A percentile compares a stretch with the other conserved stretches of the same genome.
Evolutionary conservation across 805 yeast genomes (phyloP).

Genomic region (Saccharomycopsis amapae): DNA sequence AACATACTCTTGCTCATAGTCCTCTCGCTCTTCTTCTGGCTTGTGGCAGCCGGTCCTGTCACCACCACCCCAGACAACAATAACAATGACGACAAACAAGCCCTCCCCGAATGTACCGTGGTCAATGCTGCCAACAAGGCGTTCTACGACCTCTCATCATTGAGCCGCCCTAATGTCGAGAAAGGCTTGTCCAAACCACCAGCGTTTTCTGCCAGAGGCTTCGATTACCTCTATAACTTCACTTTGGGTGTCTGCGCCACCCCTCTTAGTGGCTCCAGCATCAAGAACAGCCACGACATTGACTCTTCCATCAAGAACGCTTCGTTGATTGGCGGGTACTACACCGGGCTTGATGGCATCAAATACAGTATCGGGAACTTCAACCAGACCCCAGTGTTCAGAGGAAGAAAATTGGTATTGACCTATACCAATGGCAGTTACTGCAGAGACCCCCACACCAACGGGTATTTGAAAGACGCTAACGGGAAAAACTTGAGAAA

Average conservation of each 20-base stretch:
- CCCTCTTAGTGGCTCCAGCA: constrained; percentile 34
- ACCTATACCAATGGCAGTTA: constrained; percentile 64
- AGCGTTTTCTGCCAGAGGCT: constrained; percentile 66
- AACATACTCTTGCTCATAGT: background rate
- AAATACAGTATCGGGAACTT: constrained; percentile 55
- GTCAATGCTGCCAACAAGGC: constrained; percentile 38
- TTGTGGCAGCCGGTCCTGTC: background rate
- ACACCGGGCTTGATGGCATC: constrained; percentile 38
- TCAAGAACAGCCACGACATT: constrained; percentile 25
- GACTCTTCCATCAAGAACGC: constrained; percentile 28
- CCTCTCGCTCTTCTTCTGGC: background rate
- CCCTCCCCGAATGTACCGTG: constrained; percentile 35
- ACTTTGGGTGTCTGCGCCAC: constrained; percentile 66
- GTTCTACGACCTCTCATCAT: constrained; percentile 28
- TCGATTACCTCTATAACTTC: constrained; percentile 64
- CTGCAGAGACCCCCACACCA: constrained; percentile 33
- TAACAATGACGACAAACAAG: background rate
- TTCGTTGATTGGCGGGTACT: constrained; percentile 50
- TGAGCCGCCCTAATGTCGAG: constrained; percentile 23
- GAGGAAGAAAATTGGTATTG: constrained; percentile 65
- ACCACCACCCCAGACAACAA: background rate
- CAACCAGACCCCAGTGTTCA: constrained; percentile 52
- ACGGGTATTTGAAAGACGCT: constrained; percentile 24
- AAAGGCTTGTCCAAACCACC: constrained; percentile 13
- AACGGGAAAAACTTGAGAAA: constrained; percentile 46